These are phyloP conservation scores for Limonium bicolor DNA, from an alignment of 148 eudicot species.

Conservation along the genomic window DNA sequence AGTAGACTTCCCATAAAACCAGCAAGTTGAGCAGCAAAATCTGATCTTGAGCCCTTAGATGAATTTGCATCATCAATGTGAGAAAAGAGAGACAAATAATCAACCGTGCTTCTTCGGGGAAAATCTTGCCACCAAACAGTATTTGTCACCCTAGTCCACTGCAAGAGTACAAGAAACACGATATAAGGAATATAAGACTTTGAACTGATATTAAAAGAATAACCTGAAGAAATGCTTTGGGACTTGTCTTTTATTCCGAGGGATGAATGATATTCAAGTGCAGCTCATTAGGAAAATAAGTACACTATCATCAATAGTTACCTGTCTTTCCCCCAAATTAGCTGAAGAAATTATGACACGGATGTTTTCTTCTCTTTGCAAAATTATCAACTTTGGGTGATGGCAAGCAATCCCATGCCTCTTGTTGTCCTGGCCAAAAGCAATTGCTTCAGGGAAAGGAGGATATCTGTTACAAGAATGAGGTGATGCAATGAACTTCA, in stretches of 20 bases:
- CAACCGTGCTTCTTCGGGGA: constrained; percentile 39
- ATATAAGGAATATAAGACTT: background rate
- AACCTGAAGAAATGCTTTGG: too few relatives aligned
- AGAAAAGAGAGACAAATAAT: constrained; percentile 42
- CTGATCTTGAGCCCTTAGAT: constrained; percentile 28
- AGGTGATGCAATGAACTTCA: constrained; percentile 7
- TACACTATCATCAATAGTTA: too few relatives aligned
- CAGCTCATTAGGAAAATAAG: too few relatives aligned
- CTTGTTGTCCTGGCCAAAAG: constrained; percentile 71
- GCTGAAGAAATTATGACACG: constrained; percentile 81
- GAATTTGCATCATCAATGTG: constrained; percentile 17
- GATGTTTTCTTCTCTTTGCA: constrained; percentile 66
- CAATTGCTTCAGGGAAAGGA: constrained; percentile 77
- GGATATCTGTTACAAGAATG: constrained; percentile 51
- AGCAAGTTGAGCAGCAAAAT: constrained; percentile 93
- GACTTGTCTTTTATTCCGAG: too few relatives aligned
- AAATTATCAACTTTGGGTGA: constrained; percentile 77
- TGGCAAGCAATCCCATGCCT: constrained; percentile 80
- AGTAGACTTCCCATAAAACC: constrained; percentile 74
- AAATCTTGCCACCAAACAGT: constrained; percentile 98
- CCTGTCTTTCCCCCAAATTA: constrained; percentile 80
- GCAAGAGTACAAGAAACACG: constrained; percentile 9
- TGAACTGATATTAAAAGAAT: too few relatives aligned
- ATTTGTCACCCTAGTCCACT: constrained; percentile 83
- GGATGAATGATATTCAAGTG: too few relatives aligned